Conservation (phyloP, 495 filamentous ascomycete genomes). For the Aspergillus olivimuriae region DNA sequence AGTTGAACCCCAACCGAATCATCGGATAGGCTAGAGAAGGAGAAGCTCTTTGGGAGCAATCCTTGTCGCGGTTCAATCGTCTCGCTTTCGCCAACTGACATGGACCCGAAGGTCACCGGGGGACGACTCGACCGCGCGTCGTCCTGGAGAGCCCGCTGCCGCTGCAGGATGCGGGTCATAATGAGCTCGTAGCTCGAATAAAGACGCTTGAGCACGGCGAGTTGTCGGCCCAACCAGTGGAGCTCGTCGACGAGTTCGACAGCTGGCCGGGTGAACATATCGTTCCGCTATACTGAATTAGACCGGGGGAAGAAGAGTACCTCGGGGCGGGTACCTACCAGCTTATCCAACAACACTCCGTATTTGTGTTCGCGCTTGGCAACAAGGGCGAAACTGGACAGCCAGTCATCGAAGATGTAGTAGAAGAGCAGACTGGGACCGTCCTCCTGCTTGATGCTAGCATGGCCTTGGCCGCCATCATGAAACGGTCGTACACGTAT, state of each 20-base stretch:
- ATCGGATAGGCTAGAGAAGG: constrained; percentile 15
- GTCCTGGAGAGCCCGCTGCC: constrained; percentile 38
- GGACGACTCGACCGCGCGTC: constrained; percentile 22
- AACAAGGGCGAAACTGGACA: constrained; percentile 59
- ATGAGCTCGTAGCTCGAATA: constrained; percentile 76
- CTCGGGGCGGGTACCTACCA: constrained; percentile 38
- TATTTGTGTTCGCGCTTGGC: constrained; percentile 56
- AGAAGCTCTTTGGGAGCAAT: constrained; percentile 20
- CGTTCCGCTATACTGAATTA: constrained; percentile 30
- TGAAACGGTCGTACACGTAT: constrained; percentile 44
- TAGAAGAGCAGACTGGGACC: constrained; percentile 73
- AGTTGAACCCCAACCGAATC: constrained; percentile 50
- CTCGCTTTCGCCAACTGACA: constrained; percentile 25
- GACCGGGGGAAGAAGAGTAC: no score
- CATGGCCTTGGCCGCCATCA: constrained; percentile 23
- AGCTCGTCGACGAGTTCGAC: constrained; percentile 63
- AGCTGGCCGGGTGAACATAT: constrained; percentile 51
- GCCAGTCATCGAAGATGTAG: constrained; percentile 86
- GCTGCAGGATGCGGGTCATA: constrained; percentile 63
- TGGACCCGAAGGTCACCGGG: constrained; percentile 17
- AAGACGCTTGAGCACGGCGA: constrained; percentile 63
- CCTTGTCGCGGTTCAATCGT: constrained; percentile 22
- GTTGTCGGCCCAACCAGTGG: constrained; percentile 62
- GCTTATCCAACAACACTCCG: constrained; percentile 44
- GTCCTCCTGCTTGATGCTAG: constrained; percentile 48